Conservation (phyloP, 306 rosid genomes). For the Lithocarpus polystachyus region DNA sequence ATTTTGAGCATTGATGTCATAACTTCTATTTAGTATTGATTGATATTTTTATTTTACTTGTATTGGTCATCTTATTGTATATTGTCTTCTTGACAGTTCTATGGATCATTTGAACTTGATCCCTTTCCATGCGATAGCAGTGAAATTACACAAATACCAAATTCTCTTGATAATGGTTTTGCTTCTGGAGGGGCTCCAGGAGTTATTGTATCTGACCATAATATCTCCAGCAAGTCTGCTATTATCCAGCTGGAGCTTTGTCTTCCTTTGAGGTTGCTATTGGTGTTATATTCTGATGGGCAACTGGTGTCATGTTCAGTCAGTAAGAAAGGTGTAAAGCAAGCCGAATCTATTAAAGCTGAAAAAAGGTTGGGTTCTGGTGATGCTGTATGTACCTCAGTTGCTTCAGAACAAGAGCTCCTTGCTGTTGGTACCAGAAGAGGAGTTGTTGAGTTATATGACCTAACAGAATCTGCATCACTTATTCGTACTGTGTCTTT, state of each 20-base stretch:
- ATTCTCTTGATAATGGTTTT: constrained; percentile 62
- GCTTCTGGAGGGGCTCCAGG: constrained; percentile 46
- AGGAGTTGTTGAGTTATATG: constrained; percentile 87
- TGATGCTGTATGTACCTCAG: constrained; percentile 88
- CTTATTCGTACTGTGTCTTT: constrained; percentile 75
- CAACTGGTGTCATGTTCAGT: constrained; percentile 74
- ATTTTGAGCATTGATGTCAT: constrained; percentile 8
- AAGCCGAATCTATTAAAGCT: constrained; percentile 71
- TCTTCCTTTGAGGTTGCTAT: constrained; percentile 68
- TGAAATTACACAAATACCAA: constrained; percentile 43
- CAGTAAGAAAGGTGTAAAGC: constrained; percentile 91
- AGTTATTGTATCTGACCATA: constrained; percentile 36
- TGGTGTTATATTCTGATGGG: constrained; percentile 86
- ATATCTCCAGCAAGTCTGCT: constrained; percentile 45
- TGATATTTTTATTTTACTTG: constrained; percentile 8
- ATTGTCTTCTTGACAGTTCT: constrained; percentile 65
- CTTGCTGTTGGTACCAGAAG: constrained; percentile 95
- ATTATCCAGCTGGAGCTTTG: constrained; percentile 82
- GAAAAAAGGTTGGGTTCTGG: constrained; percentile 65
- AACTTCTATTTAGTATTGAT: background rate
- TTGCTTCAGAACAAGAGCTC: constrained; percentile 77
- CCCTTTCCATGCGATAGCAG: constrained; percentile 38
- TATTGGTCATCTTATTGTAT: constrained; percentile 14
- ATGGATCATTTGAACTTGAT: constrained; percentile 73
- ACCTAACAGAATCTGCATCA: constrained; percentile 68